A percentile compares a stretch with the other conserved stretches of the same genome.
phyloP scores from a whole-genome alignment of 805 yeast genomes.

The Nakazawaea anatomiae region DNA sequence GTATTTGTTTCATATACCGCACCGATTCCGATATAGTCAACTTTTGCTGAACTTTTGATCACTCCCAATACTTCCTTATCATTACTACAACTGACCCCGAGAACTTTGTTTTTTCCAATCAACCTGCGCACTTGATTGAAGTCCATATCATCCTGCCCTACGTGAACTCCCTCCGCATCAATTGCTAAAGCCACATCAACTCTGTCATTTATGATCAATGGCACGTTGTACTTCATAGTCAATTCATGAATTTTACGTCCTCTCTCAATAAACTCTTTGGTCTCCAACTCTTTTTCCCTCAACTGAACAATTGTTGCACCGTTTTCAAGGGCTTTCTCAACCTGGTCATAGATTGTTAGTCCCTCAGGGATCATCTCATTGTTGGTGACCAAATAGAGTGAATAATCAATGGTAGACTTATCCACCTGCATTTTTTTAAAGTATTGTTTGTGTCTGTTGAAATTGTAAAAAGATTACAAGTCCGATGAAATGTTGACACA shows the following conservation, averaged over 20 bases:
- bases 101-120: constrained; percentile 66
- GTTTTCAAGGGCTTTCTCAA: constrained; percentile 52
- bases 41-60: constrained; percentile 34
- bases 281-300: constrained; percentile 70
- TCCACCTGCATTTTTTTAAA: background rate
- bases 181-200: constrained; percentile 86
- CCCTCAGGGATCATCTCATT: constrained; percentile 65
- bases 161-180: constrained; percentile 88
- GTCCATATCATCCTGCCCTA: constrained; percentile 88
- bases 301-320: constrained; percentile 83
- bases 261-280: constrained; percentile 57
- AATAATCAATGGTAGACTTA: constrained; percentile 35
- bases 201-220: constrained; percentile 80
- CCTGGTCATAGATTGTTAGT: constrained; percentile 51
- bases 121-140: constrained; percentile 50
- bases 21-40: constrained; percentile 85
- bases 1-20: constrained; percentile 72
- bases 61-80: constrained; percentile 51
- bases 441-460: too few species aligned
- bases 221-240: constrained; percentile 56
- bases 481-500: too few species aligned
- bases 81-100: constrained; percentile 72
- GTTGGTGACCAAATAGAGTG: constrained; percentile 76
- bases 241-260: constrained; percentile 58
- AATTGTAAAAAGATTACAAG: too few species aligned